These are phyloP conservation scores for Aspergillus tubingensis DNA, from an alignment of 2,329 filamentous ascomycete species.

Conservation along the genomic window DNA sequence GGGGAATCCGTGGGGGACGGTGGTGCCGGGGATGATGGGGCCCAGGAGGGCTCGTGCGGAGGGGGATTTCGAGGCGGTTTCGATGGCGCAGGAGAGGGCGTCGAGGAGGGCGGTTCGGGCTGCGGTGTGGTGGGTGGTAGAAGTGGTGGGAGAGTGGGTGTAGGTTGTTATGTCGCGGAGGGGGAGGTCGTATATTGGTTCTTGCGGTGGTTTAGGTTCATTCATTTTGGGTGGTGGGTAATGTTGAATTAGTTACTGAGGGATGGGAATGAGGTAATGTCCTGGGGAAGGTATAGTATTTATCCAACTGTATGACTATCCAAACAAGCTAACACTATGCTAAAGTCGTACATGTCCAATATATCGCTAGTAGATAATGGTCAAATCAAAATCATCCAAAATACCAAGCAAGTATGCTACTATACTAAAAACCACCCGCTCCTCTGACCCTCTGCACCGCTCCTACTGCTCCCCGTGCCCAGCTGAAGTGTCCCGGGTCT, in stretches of 20 bases:
- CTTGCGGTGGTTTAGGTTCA: too few relatives aligned
- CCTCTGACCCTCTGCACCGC: constrained; percentile 61
- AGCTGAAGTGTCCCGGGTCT: constrained; percentile 58
- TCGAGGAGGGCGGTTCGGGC: neutral
- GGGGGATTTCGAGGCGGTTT: neutral
- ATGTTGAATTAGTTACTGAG: too few relatives aligned
- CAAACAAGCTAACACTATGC: neutral
- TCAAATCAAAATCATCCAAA: neutral
- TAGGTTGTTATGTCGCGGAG: neutral
- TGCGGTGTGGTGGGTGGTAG: neutral
- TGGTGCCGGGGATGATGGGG: neutral
- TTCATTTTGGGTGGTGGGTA: too few relatives aligned
- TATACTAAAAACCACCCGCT: constrained; percentile 53
- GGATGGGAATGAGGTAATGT: too few relatives aligned
- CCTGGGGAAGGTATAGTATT: neutral
- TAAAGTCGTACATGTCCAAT: neutral
- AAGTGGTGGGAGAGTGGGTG: neutral
- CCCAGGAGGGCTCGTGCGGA: neutral
- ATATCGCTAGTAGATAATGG: neutral
- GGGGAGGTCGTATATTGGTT: neutral
- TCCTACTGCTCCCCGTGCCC: constrained; percentile 60
- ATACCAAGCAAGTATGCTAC: neutral
- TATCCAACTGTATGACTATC: neutral
- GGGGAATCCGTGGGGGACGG: neutral
- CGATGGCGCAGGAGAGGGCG: neutral